Conservation (phyloP, 208 protist genomes). For the Phytomonas sp. region DNA sequence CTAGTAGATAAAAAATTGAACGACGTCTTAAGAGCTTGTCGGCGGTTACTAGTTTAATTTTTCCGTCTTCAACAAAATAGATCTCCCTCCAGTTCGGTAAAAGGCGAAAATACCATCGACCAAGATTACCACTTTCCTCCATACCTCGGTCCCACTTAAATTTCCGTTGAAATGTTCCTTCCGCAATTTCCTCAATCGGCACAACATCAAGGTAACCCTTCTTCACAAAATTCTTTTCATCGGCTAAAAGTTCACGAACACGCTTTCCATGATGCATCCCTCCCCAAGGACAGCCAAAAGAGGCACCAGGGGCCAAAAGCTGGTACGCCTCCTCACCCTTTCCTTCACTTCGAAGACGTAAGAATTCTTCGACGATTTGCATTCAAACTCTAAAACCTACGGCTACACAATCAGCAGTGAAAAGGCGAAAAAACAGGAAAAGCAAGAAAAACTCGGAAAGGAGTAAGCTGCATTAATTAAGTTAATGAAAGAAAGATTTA, state of each 20-base stretch:
- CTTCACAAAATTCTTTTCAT: slow-evolving; percentile 66
- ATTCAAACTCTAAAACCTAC: slow-evolving; percentile 15
- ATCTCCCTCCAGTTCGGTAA: slow-evolving; percentile 73
- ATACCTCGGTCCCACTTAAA: slow-evolving; percentile 84
- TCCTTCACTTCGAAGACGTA: slow-evolving; percentile 57
- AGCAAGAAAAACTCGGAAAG: not conserved
- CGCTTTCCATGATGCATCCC: slow-evolving; percentile 76
- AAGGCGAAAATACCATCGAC: slow-evolving; percentile 33
- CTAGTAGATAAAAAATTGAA: slow-evolving; percentile 21
- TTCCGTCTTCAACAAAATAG: slow-evolving; percentile 75
- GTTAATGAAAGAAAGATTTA: not conserved
- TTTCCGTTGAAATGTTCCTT: slow-evolving; percentile 80
- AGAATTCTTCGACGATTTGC: slow-evolving; percentile 80
- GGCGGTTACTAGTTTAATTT: slow-evolving; percentile 68
- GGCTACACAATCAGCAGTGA: not conserved
- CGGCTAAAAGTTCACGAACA: slow-evolving; percentile 46
- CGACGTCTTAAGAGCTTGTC: slow-evolving; percentile 48
- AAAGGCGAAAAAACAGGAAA: slow-evolving; percentile 1
- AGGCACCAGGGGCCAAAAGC: slow-evolving; percentile 65
- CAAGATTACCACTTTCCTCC: slow-evolving; percentile 63
- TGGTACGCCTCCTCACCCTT: slow-evolving; percentile 70
- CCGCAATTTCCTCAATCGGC: slow-evolving; percentile 75
- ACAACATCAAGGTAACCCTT: slow-evolving; percentile 73
- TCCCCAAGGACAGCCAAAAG: slow-evolving; percentile 82
- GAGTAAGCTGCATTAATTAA: not conserved